Percentiles rank a stretch among this genome's conserved stretches.
phyloP scores from a whole-genome alignment of 2,329 filamentous ascomycete species.

The Gaeumannomyces tritici region DNA sequence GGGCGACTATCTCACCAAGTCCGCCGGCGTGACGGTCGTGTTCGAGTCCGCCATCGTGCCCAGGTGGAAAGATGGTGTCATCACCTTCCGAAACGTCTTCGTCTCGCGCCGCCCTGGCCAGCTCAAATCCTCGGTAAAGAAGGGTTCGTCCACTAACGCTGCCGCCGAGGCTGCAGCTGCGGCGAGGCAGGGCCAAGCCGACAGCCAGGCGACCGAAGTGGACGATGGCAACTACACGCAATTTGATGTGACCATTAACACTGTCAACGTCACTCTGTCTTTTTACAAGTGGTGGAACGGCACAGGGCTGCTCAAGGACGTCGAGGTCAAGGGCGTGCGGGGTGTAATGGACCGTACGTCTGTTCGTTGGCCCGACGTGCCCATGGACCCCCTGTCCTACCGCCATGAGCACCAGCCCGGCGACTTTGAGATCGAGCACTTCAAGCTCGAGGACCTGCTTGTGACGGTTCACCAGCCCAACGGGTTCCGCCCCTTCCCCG shows the following conservation, averaged over 20 bases:
- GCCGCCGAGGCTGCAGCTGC: slow-evolving; percentile 82
- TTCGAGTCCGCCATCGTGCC: slow-evolving; percentile 98
- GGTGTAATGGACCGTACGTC: slow-evolving; percentile 87
- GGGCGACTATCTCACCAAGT: slow-evolving; percentile 90
- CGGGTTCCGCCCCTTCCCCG: slow-evolving; percentile 85
- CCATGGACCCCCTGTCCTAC: slow-evolving; percentile 75
- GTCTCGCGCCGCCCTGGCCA: slow-evolving; percentile 86
- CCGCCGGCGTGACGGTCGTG: slow-evolving; percentile 84
- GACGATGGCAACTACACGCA: slow-evolving; percentile 98
- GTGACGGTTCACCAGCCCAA: slow-evolving; percentile 86
- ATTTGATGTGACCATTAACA: slow-evolving; percentile 90
- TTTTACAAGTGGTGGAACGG: slow-evolving; percentile 99
- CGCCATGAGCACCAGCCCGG: slow-evolving; percentile 80
- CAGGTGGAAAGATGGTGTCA: slow-evolving; percentile 90
- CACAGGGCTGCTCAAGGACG: slow-evolving; percentile 81
- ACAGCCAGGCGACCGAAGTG: slow-evolving; percentile 17
- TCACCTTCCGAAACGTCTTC: slow-evolving; percentile 93
- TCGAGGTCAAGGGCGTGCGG: slow-evolving; percentile 87
- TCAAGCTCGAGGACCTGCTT: slow-evolving; percentile 89
- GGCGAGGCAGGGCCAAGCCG: slow-evolving; percentile 46
- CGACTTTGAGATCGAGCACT: slow-evolving; percentile 94
- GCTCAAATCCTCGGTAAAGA: slow-evolving; percentile 71
- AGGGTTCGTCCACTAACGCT: slow-evolving; percentile 77
- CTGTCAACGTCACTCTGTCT: slow-evolving; percentile 90
- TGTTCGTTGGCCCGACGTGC: slow-evolving; percentile 60